A percentile compares a stretch with the other conserved stretches of the same genome.
Evolutionary conservation across 495 filamentous ascomycete genomes (phyloP).

Genomic region (Trichoderma orchidacearum): DNA sequence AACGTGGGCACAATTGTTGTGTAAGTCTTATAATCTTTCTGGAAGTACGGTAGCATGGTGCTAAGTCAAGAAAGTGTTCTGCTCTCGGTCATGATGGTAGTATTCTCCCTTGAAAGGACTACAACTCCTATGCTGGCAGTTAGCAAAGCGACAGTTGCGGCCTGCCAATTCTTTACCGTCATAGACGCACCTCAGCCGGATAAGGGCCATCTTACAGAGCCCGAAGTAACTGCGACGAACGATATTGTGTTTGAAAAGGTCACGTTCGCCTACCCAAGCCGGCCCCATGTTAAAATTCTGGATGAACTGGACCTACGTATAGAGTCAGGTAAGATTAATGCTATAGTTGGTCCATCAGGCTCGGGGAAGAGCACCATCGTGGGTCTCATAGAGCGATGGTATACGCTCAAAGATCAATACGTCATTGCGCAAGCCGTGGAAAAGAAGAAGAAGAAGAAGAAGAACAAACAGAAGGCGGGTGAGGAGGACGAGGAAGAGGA

Average conservation of each 20-base stretch:
- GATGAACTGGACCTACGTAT: slow-evolving; percentile 39
- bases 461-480: slow-evolving; percentile 18
- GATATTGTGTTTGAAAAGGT: slow-evolving; percentile 47
- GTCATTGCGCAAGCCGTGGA: slow-evolving; percentile 32
- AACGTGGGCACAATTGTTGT: slow-evolving; percentile 34
- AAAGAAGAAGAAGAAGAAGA: slow-evolving; percentile 26
- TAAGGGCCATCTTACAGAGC: slow-evolving; percentile 29
- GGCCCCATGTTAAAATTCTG: slow-evolving; percentile 43
- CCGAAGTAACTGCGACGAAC: slow-evolving; percentile 28
- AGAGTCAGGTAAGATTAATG: slow-evolving; percentile 67
- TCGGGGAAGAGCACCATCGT: slow-evolving; percentile 60
- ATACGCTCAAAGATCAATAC: slow-evolving; percentile 48
- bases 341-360: slow-evolving; percentile 71
- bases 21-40: slow-evolving; percentile 16
- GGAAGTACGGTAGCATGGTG: background rate
- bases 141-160: slow-evolving; percentile 37
- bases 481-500: slow-evolving; percentile 15
- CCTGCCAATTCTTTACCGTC: slow-evolving; percentile 40
- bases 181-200: slow-evolving; percentile 38
- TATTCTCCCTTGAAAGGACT: slow-evolving; percentile 33
- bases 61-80: slow-evolving; percentile 24
- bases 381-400: slow-evolving; percentile 76
- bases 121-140: slow-evolving; percentile 35
- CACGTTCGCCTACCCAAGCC: slow-evolving; percentile 51
- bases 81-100: slow-evolving; percentile 43